A percentile compares a stretch with the other conserved stretches of the same genome.
Conservation (phyloP, 768 basidiomycete species). For the Coprinopsis marcescibilis region DNA sequence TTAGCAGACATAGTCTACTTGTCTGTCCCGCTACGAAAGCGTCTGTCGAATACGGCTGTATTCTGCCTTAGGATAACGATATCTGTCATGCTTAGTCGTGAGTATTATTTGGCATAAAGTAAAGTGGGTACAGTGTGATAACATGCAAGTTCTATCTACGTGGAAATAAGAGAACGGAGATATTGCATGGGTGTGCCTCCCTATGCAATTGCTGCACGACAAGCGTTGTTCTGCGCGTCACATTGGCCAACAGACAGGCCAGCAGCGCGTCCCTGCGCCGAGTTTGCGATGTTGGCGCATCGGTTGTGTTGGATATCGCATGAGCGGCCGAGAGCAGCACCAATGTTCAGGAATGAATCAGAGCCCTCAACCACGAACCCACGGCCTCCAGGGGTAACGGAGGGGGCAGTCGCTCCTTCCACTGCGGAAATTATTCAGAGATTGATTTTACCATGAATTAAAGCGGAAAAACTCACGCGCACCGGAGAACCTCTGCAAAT, state of each 20-base stretch:
- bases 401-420: conserved; percentile 38
- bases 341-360: conserved; percentile 40
- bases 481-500: conserved; percentile 50
- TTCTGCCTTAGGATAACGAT: too few relatives aligned
- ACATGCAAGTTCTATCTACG: background rate
- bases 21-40: too few relatives aligned
- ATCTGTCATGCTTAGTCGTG: too few relatives aligned
- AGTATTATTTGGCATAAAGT: too few relatives aligned
- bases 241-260: conserved; percentile 36
- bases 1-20: too few relatives aligned
- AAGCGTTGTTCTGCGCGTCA: conserved; percentile 30
- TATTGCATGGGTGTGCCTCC: conserved; percentile 1
- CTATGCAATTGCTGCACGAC: conserved; percentile 20
- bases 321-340: conserved; percentile 47
- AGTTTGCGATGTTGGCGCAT: conserved; percentile 49
- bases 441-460: background rate
- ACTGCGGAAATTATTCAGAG: conserved; percentile 25
- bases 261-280: conserved; percentile 26
- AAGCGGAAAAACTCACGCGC: conserved; percentile 27
- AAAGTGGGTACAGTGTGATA: too few relatives aligned
- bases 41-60: too few relatives aligned
- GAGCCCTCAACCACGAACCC: conserved; percentile 44
- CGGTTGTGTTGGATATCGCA: conserved; percentile 55
- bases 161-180: conserved; percentile 1
- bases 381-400: conserved; percentile 37